phyloP scores from a whole-genome alignment of 148 eudicot genomes.

The Vaccinium corymbosum region DNA sequence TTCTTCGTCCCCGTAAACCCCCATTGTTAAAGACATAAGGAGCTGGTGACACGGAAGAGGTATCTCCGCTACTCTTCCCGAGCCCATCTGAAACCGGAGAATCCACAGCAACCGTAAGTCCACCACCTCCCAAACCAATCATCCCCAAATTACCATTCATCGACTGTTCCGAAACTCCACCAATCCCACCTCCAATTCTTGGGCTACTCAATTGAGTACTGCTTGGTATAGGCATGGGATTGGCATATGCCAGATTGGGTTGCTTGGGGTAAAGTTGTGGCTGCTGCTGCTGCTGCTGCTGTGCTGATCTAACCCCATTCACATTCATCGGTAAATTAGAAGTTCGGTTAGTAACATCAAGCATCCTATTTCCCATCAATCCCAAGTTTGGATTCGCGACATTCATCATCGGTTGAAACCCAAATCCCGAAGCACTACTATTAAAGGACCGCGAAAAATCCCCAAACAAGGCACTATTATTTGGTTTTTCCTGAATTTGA shows the following conservation, averaged over 20 bases:
- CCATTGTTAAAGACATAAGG: slow-evolving; percentile 72
- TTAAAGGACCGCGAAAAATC: slow-evolving; percentile 30
- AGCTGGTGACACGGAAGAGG: slow-evolving; percentile 69
- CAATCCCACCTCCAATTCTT: slow-evolving; percentile 53
- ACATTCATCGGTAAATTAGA: slow-evolving; percentile 59
- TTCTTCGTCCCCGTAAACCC: slow-evolving; percentile 60
- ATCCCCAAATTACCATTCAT: slow-evolving; percentile 44
- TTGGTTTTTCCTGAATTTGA: slow-evolving; percentile 36
- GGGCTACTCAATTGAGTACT: slow-evolving; percentile 47
- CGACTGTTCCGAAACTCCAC: slow-evolving; percentile 42
- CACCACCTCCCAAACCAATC: slow-evolving; percentile 53
- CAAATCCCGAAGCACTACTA: slow-evolving; percentile 41
- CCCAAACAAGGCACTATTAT: slow-evolving; percentile 41
- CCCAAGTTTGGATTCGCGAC: slow-evolving; percentile 18
- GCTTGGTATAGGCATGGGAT: slow-evolving; percentile 43
- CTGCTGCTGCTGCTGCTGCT: slow-evolving; percentile 39
- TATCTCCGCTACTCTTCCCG: slow-evolving; percentile 69
- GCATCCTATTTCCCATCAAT: slow-evolving; percentile 34
- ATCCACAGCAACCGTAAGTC: slow-evolving; percentile 45
- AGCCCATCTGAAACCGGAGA: slow-evolving; percentile 89
- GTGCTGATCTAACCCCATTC: slow-evolving; percentile 55
- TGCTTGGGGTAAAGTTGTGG: slow-evolving; percentile 63
- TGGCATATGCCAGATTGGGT: slow-evolving; percentile 43
- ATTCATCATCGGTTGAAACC: slow-evolving; percentile 40
- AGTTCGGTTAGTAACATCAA: slow-evolving; percentile 43